Evolutionary conservation across 352 stramenopile species (phyloP).

Genomic region (Phytophthora lateralis): DNA sequence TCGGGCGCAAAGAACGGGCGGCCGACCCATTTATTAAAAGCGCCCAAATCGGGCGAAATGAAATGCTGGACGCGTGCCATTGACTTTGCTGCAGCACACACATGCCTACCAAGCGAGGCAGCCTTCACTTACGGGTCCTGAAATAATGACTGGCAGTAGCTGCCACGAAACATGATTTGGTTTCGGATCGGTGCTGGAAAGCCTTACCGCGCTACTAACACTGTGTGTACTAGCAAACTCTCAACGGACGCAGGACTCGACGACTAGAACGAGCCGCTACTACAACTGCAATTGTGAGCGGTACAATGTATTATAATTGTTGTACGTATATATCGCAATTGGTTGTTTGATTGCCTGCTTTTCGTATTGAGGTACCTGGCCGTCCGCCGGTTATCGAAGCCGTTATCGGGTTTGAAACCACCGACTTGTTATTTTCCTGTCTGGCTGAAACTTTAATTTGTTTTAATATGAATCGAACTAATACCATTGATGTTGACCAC

Average conservation of each 20-base stretch:
- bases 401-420: not conserved
- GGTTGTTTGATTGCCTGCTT: no score
- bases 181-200: slow-evolving; percentile 24
- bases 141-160: not conserved
- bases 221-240: not conserved
- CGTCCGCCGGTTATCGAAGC: not conserved
- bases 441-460: no score
- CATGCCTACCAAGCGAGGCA: no score
- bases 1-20: slow-evolving; percentile 2
- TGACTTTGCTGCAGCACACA: no score
- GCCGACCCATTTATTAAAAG: not conserved
- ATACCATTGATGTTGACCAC: no score
- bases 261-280: slow-evolving; percentile 1
- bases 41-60: slow-evolving; percentile 1
- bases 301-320: no score
- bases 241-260: not conserved
- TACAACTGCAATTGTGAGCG: no score
- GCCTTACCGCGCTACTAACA: slow-evolving; percentile 21
- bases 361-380: not conserved
- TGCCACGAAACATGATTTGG: slow-evolving; percentile 1
- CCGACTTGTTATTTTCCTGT: not conserved
- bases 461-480: no score
- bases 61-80: slow-evolving; percentile 12
- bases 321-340: no score
- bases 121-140: no score